Conservation (phyloP, 2,329 filamentous ascomycete species). For the Ophiobolus disseminans region DNA sequence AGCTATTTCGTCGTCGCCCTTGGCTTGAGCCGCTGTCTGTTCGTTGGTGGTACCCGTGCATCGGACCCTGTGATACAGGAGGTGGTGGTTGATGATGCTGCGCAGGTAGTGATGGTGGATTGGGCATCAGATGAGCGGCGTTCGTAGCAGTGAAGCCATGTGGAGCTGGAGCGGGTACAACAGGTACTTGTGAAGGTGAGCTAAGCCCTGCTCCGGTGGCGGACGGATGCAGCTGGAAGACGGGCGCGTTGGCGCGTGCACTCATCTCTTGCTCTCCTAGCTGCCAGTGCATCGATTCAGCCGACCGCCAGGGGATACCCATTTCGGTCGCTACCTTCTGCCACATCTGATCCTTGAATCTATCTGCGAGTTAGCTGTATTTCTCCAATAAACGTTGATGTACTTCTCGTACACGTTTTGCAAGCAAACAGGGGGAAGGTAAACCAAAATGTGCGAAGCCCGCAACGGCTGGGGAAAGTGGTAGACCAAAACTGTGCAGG, state of each 20-base stretch:
- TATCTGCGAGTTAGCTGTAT: slow-evolving; percentile 52
- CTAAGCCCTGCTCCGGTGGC: slow-evolving; percentile 41
- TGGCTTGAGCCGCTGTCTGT: slow-evolving; percentile 43
- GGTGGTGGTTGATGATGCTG: slow-evolving; percentile 38
- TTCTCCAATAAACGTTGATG: neutral
- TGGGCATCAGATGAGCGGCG: slow-evolving; percentile 45
- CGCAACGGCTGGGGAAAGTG: neutral
- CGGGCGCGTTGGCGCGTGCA: slow-evolving; percentile 83
- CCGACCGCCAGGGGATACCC: slow-evolving; percentile 91
- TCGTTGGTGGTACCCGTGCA: slow-evolving; percentile 43
- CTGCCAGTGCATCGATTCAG: slow-evolving; percentile 98
- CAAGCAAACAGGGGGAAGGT: neutral
- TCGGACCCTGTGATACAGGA: slow-evolving; percentile 32
- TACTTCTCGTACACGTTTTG: slow-evolving; percentile 3
- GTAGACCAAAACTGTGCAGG: slow-evolving; percentile 13
- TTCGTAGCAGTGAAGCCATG: slow-evolving; percentile 50
- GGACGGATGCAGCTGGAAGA: slow-evolving; percentile 67
- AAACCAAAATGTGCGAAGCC: slow-evolving; percentile 14
- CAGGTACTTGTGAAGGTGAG: slow-evolving; percentile 39
- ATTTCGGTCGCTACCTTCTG: slow-evolving; percentile 94
- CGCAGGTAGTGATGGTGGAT: slow-evolving; percentile 27
- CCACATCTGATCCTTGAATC: slow-evolving; percentile 99
- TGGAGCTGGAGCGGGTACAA: slow-evolving; percentile 30
- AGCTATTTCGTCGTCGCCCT: slow-evolving; percentile 41
- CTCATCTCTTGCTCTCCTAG: slow-evolving; percentile 95